Conservation (phyloP, 2,329 filamentous ascomycete species). For the Neophaeococcomyces aloes region DNA sequence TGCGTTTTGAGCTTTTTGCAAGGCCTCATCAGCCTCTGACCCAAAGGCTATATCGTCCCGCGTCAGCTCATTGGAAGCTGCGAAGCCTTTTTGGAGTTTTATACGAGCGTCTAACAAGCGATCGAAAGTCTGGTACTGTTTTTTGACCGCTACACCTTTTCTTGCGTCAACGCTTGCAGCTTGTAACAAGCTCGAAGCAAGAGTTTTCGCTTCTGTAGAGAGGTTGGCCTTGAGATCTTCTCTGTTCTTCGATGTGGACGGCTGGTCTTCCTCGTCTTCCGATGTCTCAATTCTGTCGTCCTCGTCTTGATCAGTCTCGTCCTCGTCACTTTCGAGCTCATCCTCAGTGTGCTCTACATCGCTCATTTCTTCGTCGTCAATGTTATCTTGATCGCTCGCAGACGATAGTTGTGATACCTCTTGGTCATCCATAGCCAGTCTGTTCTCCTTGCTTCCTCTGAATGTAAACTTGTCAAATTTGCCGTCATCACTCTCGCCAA, state of each 20-base stretch:
- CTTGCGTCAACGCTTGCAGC: constrained; percentile 65
- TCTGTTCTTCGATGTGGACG: constrained; percentile 29
- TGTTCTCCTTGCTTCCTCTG: constrained; percentile 17
- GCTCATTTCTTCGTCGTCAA: constrained; percentile 19
- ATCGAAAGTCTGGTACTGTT: constrained; percentile 78
- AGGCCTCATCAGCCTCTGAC: constrained; percentile 31
- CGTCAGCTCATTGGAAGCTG: constrained; percentile 40
- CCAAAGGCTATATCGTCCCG: background rate
- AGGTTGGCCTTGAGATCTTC: constrained; percentile 57
- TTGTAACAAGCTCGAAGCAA: constrained; percentile 53
- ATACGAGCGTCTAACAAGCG: constrained; percentile 82
- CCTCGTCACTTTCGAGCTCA: constrained; percentile 28
- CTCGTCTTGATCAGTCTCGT: constrained; percentile 8
- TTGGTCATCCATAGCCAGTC: constrained; percentile 9
- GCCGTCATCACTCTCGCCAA: constrained; percentile 21
- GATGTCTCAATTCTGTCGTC: constrained; percentile 18
- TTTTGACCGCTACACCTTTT: constrained; percentile 77
- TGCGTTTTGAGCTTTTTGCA: constrained; percentile 74
- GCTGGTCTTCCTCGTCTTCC: constrained; percentile 19
- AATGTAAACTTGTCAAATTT: constrained; percentile 19
- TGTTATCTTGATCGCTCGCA: constrained; percentile 25
- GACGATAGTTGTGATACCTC: constrained; percentile 20
- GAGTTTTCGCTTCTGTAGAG: constrained; percentile 50
- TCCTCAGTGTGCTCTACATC: constrained; percentile 24
- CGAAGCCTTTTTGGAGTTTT: constrained; percentile 80